Evolutionary conservation across 352 stramenopile genomes (phyloP), one percentile per base, ranked within the genome.

Genomic region (Lagenidium sp.): DNA sequence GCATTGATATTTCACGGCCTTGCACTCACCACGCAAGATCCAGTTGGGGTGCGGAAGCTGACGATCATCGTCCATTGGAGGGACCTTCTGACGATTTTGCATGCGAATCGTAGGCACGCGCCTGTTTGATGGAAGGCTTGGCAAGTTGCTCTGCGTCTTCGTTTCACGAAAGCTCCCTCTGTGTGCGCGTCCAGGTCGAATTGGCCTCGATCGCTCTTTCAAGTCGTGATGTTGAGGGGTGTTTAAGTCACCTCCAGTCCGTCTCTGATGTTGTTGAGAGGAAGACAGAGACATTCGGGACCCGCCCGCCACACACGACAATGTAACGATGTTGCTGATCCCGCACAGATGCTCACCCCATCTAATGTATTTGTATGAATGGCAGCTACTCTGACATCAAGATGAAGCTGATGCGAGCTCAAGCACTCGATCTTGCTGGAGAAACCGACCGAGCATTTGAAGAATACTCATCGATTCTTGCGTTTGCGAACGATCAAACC

Each of bases 351-450:
- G n/a, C n/a, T n/a, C n/a, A n/a, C n/a, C n/a, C n/a, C n/a, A n/a
- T n/a, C n/a, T n/a, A n/a, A n/a, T n/a, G n/a, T n/a, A n/a, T n/a
- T n/a, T n/a, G n/a, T n/a, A n/a, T n/a, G n/a, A n/a, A n/a, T n/a
- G n/a, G n/a, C n/a, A n/a, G n/a, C n/a, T 89, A 70, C 55, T 85
- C 73, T 1, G 61, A 79, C 18, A 39, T 59, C 15, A 81, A 74
- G 35, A 29, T 65, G 13, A 42, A 65, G 15, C 74, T 89, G 30
- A 63, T 89, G 55, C 59, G 53, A 20, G 76, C 73, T 25, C 72
- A 44, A n/a, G 76, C 76, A 4, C 42, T 48, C 15, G 67, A 86
- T 25, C 62, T 82, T 8, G 68, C 64, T 7, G 62, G 68, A 20
- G 55, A 69, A n/a, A 38, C 50, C 5, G 62, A 82, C 18, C 62